phyloP scores from a whole-genome alignment of 257 asterid species.

The Nicotiana paniculata region DNA sequence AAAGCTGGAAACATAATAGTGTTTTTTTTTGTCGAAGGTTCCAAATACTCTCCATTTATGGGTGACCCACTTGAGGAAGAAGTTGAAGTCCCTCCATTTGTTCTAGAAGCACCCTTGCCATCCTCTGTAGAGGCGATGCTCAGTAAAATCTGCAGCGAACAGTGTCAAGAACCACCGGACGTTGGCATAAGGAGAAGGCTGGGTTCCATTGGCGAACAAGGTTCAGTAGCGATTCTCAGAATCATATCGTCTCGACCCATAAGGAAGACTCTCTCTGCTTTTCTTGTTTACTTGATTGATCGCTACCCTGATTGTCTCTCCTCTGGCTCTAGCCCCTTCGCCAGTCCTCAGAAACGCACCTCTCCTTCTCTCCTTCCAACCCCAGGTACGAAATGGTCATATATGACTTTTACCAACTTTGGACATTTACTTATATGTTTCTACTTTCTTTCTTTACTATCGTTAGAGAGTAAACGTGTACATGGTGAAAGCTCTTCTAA shows the following conservation, averaged over 20 bases:
- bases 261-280: conserved; percentile 13
- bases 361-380: neutral
- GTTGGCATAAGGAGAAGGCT: conserved; percentile 18
- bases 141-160: conserved; percentile 17
- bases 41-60: neutral
- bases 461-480: neutral
- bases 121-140: conserved; percentile 23
- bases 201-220: conserved; percentile 26
- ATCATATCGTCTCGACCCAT: conserved; percentile 7
- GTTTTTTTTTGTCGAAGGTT: neutral
- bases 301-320: conserved; percentile 5
- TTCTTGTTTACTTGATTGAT: conserved; percentile 16
- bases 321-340: neutral
- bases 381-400: neutral
- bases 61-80: neutral
- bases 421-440: neutral
- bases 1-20: neutral
- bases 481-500: neutral
- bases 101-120: conserved; percentile 17
- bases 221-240: conserved; percentile 15
- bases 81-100: neutral
- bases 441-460: neutral
- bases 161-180: conserved; percentile 14
- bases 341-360: neutral
- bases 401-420: too few relatives aligned